Evolutionary conservation across 1,284 basidiomycete genomes (phyloP), one percentile per base, ranked within the genome.

Genomic region (Pseudozyma sp.): DNA sequence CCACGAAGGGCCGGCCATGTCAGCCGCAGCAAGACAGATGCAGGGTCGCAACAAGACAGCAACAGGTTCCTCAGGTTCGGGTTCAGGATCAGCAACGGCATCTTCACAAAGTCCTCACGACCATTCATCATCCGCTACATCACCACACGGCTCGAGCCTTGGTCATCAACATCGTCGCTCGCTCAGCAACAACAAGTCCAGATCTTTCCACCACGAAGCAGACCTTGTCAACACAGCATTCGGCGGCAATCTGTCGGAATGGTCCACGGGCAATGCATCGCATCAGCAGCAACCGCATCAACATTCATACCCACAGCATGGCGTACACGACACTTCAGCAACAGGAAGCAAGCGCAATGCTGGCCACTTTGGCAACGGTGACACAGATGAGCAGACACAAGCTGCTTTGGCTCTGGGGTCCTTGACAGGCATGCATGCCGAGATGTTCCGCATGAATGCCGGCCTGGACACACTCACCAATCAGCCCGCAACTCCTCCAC

Each of bases 391-490:
- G 49, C 71, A 74, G 59, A 74, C 61, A 6, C 71, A 74, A 34
- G 71, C 71, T 14, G 71, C 71, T 3, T 55, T 76, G 2, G 73
- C 69, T 1, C 57, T 76, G 0, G 65, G 68, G 12, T 69, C 65
- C 10, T 52, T 76, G 40, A 68, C 73, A 9, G 69, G 73, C 19
- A 68, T 76, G 65, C 73, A 76, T 44, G 73, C 73, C 18, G 73
- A 76, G 18, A 71, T 76, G 73, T 76, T 76, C 65, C 65, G 65
- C 31, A 76, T 76, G 65, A 69, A 58, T 35, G 73, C 73, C 0
- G 73, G 73, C 14, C 65, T 76, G 12, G 73, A 76, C 18, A 60
- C 61, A 34, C 53, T 44, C 21, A 51, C 21, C 36, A 45, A 59
- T 13, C 31, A 45, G 36, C 50, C 51, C n/a, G 57, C 61, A 6